phyloP scores from a whole-genome alignment of 140 eudicot species.

The Anethum foeniculum region DNA sequence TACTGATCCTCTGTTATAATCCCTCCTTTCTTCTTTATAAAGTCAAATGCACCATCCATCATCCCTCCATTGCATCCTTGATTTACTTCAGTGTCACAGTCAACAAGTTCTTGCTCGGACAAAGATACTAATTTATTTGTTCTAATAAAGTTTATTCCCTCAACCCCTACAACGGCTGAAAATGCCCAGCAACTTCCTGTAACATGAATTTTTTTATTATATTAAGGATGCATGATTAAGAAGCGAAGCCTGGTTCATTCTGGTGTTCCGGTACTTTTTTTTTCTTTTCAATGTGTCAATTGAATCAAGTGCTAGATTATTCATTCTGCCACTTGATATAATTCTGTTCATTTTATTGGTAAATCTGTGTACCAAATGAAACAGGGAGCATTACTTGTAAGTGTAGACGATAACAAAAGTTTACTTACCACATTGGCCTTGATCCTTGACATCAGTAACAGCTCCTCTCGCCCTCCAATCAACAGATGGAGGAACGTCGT shows the following conservation, averaged over 20 bases:
- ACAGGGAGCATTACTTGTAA: background rate
- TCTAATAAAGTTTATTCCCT: conserved; percentile 77
- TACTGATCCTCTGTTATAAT: conserved; percentile 48
- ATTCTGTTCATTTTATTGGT: background rate
- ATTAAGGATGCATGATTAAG: background rate
- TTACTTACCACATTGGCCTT: conserved; percentile 76
- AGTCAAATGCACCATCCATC: conserved; percentile 65
- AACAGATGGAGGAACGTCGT: conserved; percentile 46
- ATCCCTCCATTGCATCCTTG: conserved; percentile 84
- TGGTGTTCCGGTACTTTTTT: background rate
- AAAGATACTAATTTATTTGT: conserved; percentile 62
- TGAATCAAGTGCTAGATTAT: background rate
- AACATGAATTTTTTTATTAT: background rate
- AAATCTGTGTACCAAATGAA: background rate
- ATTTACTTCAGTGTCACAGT: conserved; percentile 67
- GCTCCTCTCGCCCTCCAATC: conserved; percentile 97
- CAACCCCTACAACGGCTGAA: conserved; percentile 73
- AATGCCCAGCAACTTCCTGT: conserved; percentile 99
- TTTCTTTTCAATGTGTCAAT: background rate
- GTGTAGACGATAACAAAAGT: background rate
- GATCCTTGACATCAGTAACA: conserved; percentile 56
- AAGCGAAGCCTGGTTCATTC: background rate
- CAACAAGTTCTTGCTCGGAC: conserved; percentile 90
- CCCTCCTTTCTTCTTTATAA: conserved; percentile 51
- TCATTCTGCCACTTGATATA: background rate